A percentile compares a stretch with the other conserved stretches of the same genome.
Evolutionary conservation across 2,329 filamentous ascomycete genomes (phyloP).

Genomic region (Cryphonectria radicalis): DNA sequence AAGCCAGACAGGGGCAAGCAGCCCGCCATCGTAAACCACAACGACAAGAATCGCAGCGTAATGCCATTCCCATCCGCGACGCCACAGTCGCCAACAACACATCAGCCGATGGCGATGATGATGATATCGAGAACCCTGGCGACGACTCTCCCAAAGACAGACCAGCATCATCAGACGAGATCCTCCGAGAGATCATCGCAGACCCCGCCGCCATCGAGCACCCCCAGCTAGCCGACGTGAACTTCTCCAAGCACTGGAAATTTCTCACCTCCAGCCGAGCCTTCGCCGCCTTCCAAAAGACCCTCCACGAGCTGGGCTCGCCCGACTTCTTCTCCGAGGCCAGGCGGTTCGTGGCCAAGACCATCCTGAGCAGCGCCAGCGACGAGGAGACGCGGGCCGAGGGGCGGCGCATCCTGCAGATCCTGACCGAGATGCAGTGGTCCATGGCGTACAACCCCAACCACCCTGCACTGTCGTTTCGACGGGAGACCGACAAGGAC

Average conservation of each 20-base stretch:
- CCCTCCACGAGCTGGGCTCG: not conserved
- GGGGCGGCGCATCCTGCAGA: not conserved
- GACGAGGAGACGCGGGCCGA: not conserved
- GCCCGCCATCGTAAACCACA: not conserved
- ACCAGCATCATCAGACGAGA: not conserved
- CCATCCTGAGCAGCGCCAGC: not conserved
- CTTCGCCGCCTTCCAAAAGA: not conserved
- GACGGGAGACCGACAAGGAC: not conserved
- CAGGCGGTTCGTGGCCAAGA: not conserved
- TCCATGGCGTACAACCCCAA: not conserved
- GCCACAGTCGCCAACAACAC: too few relatives aligned
- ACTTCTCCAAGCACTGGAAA: not conserved
- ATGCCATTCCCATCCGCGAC: not conserved
- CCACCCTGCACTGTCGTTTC: not conserved
- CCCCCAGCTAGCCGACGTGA: not conserved
- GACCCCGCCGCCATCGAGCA: not conserved
- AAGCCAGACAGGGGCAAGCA: not conserved
- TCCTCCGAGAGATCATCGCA: not conserved
- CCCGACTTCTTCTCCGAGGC: not conserved
- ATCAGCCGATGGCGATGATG: not conserved
- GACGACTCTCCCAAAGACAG: not conserved
- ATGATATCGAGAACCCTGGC: not conserved
- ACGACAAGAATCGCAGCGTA: not conserved
- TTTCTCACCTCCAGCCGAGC: not conserved
- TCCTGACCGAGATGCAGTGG: slow-evolving; percentile 1